Base-by-base conservation (phyloP, 75 land plant species). In the Isoetes taiwanensis region DNA sequence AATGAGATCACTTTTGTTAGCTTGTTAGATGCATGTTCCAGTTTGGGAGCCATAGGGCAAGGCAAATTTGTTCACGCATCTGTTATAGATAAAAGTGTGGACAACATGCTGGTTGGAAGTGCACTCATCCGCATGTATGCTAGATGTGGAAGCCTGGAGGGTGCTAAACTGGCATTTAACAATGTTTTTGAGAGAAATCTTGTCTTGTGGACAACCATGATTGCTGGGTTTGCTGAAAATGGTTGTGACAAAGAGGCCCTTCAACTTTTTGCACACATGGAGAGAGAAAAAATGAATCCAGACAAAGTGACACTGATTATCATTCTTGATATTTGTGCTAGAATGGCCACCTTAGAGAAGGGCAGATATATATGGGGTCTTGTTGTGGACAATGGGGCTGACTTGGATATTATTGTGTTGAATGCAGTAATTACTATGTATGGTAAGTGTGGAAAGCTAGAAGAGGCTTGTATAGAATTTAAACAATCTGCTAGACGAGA, bases 171-270 rank as follows among this genome's bases (percentile, higher is more conserved):
- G 34, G 71, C 67, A 32, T 84, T 84, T 34, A n/a, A 41, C 30
- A 64, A 59, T 27, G 75, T 77, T 25, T 64, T 31, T 9, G 70
- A 72, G 8, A 75, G 70, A 62, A 72, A 78, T 72, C 73, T 78
- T 30, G 72, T 80, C 34, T 77, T 83, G 32, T 84, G 88, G 88
- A 84, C 83, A 11, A 25, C 76, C 0, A 55, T 70, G 35, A 64
- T 84, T 29, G 64, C 70, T 34, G 78, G 76, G 19, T 75, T 76
- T 58, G 64, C 57, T 6, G 74, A 78, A 25, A 63, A 77, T 61
- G 71, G 63, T 32, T 32, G 63, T 28, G 55, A 72, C 2, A 54
- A 50, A 6, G 62, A 43, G 50, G 80, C 78, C 6, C 39, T 77
- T 21, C 29, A 41, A 34, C 32, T 74, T 8, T 80, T 84, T 56